These are phyloP conservation scores for Raffaelea deltoideospora DNA, from an alignment of 2,329 filamentous ascomycete genomes.

Conservation along the genomic window DNA sequence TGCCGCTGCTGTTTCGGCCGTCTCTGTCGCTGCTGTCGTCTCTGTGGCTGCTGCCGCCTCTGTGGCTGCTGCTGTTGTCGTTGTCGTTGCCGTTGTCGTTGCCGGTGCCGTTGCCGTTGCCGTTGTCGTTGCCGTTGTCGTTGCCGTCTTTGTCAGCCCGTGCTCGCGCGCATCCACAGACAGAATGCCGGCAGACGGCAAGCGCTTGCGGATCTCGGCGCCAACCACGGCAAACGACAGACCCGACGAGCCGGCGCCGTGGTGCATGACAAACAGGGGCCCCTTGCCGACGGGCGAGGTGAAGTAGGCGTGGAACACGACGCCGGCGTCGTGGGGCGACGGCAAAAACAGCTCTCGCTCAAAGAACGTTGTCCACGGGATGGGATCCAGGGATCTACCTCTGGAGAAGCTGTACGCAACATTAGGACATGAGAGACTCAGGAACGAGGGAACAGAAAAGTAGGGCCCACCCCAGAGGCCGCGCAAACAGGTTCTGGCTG, in stretches of 20 bases:
- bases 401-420: constrained; percentile 8
- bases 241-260: constrained; percentile 86
- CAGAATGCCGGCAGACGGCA: constrained; percentile 71
- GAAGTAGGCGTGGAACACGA: constrained; percentile 74
- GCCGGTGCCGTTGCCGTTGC: too few relatives aligned
- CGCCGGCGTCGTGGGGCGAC: constrained; percentile 24
- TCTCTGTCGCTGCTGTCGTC: background rate
- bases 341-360: constrained; percentile 69
- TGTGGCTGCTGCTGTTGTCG: background rate
- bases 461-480: constrained; percentile 52
- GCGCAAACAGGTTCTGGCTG: constrained; percentile 57
- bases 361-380: constrained; percentile 84
- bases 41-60: background rate
- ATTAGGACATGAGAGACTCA: background rate
- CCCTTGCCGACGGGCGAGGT: constrained; percentile 62
- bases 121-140: background rate
- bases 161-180: constrained; percentile 79
- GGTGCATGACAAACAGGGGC: constrained; percentile 83
- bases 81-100: too few relatives aligned
- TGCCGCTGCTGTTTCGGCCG: too few relatives aligned
- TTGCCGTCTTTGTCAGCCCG: constrained; percentile 44
- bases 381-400: constrained; percentile 34
- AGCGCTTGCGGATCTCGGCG: constrained; percentile 57
- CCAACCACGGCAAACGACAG: constrained; percentile 79
- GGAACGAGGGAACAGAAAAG: background rate